Evolutionary conservation across 768 basidiomycete species (phyloP), one percentile per base, ranked within the genome.

Genomic region (Leccinum obscurum): DNA sequence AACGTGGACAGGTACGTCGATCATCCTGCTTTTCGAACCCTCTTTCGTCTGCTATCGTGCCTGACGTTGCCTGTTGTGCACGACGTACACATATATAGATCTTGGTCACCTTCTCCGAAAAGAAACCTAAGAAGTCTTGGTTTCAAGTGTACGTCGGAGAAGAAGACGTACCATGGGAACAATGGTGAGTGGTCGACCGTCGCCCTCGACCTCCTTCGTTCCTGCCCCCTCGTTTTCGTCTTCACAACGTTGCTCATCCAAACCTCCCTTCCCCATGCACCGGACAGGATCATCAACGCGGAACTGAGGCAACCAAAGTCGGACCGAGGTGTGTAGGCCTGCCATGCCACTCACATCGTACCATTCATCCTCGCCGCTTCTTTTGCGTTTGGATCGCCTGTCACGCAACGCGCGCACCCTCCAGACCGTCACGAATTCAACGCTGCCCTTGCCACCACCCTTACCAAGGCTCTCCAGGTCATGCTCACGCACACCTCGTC

Each of bases 101-200:
- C 34, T 71, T 81, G 10, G 82, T 93, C 20, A 90, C 86, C 0
- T 85, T 93, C 62, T 88, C 89, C 2, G 91, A 92, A 70, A 89
- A 87, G 70, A 81, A 84, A 52, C 83, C 84, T 10, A 88, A 87
- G 74, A 93, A 90, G 73, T 82, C 84, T 15, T 92, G 91, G 91
- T 90, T 92, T 65, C 81, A 81, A 55, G 83, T 84, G 11, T 86
- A 86, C 44, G 78, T 81, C 64, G 86, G 82, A 1, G 89, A 93
- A 75, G 92, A 93, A 69, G 90, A 93, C 26, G 84, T 92, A 14
- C 85, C 90, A 55, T 93, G 92, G 92, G 92, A 93, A 70, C 86
- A 90, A 74, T 93, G 92, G 92, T 90, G 13, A 6, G 77, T 65
- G 22, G 49, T 50, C 15, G 24, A 22, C 7, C 11, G 17, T 46